These are phyloP conservation scores for Vanrija sp. DNA, from an alignment of 1,284 basidiomycete genomes.

Conservation along the genomic window DNA sequence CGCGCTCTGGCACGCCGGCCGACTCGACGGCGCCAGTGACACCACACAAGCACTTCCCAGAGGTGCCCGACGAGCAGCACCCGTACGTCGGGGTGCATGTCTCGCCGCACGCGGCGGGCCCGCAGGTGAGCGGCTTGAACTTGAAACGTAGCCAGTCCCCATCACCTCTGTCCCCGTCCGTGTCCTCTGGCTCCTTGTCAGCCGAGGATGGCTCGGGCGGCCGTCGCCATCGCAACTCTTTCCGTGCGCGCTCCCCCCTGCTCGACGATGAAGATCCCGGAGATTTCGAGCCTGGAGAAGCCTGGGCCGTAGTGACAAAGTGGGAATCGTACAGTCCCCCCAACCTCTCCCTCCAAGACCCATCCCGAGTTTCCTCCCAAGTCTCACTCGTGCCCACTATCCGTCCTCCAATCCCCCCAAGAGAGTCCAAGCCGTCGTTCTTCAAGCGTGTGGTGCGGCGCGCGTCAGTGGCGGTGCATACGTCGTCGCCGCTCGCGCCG, in stretches of 20 bases:
- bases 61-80: constrained; percentile 42
- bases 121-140: constrained; percentile 1
- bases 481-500: no score
- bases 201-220: neutral
- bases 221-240: constrained; percentile 3
- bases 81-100: constrained; percentile 42
- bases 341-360: no score
- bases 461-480: no score
- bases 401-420: no score
- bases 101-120: constrained; percentile 12
- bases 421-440: no score
- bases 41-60: constrained; percentile 27
- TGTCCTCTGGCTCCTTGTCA: neutral
- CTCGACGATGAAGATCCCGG: constrained; percentile 46
- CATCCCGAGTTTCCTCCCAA: no score
- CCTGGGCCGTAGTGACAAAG: constrained; percentile 45
- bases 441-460: no score
- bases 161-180: no score
- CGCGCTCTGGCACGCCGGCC: constrained; percentile 1
- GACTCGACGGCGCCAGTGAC: no score
- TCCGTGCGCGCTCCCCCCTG: constrained; percentile 26
- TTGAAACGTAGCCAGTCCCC: no score
- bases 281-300: constrained; percentile 44
- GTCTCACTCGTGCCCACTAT: no score
- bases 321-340: constrained; percentile 15